A percentile compares a stretch with the other conserved stretches of the same genome.
Evolutionary conservation across 2,329 filamentous ascomycete genomes (phyloP).

Genomic region (Microascus cirrosus): DNA sequence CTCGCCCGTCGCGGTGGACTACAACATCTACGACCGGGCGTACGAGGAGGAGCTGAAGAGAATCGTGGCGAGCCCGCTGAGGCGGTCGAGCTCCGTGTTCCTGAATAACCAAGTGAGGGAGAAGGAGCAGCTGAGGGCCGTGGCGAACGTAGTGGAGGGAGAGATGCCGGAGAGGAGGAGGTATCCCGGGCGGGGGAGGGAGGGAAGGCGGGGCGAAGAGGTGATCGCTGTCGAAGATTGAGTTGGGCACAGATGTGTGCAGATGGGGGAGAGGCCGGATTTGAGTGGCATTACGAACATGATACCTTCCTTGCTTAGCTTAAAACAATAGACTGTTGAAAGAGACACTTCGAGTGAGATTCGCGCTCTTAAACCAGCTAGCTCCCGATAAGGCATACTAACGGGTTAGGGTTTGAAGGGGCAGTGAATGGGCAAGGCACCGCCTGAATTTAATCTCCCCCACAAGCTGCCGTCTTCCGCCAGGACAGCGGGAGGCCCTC

Average conservation of each 20-base stretch:
- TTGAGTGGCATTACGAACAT: no score
- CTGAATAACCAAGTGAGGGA: slow-evolving; percentile 36
- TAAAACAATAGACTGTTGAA: no score
- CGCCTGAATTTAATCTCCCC: no score
- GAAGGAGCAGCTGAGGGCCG: slow-evolving; percentile 24
- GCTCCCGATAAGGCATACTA: no score
- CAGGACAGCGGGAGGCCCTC: no score
- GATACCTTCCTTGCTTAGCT: no score
- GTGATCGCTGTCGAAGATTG: background rate
- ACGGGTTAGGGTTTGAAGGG: no score
- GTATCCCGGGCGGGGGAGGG: slow-evolving; percentile 5
- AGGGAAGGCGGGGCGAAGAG: background rate
- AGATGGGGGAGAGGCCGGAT: background rate
- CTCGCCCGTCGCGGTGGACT: slow-evolving; percentile 73
- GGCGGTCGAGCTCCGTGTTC: slow-evolving; percentile 30
- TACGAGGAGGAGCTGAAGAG: slow-evolving; percentile 73
- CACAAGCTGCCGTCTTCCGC: no score
- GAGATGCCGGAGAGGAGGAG: slow-evolving; percentile 2
- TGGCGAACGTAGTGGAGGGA: slow-evolving; percentile 23
- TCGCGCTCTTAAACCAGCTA: no score
- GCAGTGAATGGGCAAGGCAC: no score
- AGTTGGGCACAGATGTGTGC: background rate
- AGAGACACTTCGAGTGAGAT: no score
- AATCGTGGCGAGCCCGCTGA: slow-evolving; percentile 39
- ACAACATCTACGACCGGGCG: slow-evolving; percentile 65